Percentiles rank a stretch among this genome's conserved stretches.
Evolutionary conservation across 2,329 filamentous ascomycete genomes (phyloP).

Genomic region (Aspergillus sp.): DNA sequence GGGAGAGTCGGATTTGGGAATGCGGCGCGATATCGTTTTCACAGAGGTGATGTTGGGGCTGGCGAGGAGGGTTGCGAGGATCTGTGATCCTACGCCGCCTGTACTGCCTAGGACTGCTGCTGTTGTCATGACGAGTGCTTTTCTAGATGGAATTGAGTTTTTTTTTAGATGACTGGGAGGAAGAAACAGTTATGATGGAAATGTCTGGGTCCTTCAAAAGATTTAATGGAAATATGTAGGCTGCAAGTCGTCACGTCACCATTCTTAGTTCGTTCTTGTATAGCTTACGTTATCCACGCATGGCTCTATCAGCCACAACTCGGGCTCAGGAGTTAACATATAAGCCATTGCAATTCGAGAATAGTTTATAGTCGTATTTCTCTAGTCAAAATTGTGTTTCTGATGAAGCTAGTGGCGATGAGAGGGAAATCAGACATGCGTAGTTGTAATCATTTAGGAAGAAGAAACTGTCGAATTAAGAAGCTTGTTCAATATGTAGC

Average conservation of each 20-base stretch:
- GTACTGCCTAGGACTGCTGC: slow-evolving; percentile 38
- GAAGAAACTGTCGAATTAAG: too few species aligned
- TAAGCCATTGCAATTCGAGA: background rate
- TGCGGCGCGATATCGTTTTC: slow-evolving; percentile 34
- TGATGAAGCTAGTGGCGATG: too few species aligned
- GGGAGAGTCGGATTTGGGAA: slow-evolving; percentile 28
- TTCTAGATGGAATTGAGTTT: background rate
- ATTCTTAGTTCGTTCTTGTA: background rate
- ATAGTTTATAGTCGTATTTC: too few species aligned
- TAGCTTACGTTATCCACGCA: background rate
- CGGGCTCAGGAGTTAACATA: background rate
- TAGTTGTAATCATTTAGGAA: too few species aligned
- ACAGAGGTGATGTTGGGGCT: slow-evolving; percentile 29
- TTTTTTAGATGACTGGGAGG: background rate
- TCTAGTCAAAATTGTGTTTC: too few species aligned
- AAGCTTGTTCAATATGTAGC: too few species aligned
- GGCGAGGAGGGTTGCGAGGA: slow-evolving; percentile 34
- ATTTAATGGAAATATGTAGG: background rate
- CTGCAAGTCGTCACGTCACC: background rate
- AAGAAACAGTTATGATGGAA: too few species aligned
- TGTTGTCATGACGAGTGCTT: slow-evolving; percentile 30
- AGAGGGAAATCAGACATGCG: too few species aligned
- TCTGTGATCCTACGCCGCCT: slow-evolving; percentile 38
- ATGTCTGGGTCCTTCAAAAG: background rate
- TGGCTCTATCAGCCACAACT: background rate